Conservation (phyloP, 2,329 filamentous ascomycete genomes). For the Trichoderma lentiforme region DNA sequence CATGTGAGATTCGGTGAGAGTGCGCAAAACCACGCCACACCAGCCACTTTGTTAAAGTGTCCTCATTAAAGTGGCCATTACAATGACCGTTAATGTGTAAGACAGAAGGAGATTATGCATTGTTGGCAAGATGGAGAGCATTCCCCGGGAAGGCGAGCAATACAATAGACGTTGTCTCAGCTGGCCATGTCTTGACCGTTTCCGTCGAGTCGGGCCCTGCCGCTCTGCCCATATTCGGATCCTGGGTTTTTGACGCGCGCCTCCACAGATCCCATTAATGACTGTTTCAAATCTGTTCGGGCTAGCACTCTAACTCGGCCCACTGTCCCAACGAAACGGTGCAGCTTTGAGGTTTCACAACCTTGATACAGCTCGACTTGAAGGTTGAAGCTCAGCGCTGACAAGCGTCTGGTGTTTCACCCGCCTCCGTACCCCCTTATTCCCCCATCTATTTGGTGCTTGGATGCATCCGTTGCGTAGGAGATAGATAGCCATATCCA, state of each 20-base stretch:
- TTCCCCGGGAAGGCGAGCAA: neutral
- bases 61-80: neutral
- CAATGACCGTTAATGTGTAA: neutral
- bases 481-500: neutral
- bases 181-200: constrained; percentile 1
- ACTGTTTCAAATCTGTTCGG: neutral
- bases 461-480: neutral
- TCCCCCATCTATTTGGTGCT: neutral
- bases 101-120: neutral
- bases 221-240: neutral
- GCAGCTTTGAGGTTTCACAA: neutral
- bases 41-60: neutral
- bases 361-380: neutral
- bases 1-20: neutral
- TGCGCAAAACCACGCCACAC: neutral
- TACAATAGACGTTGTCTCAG: constrained; percentile 1
- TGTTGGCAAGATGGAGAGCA: neutral
- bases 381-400: neutral
- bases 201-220: constrained; percentile 7
- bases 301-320: neutral
- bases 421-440: neutral
- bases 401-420: neutral
- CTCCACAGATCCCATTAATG: constrained; percentile 6
- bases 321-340: neutral
- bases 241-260: constrained; percentile 5